phyloP scores from a whole-genome alignment of 1,139 yeast species.

The Blastobotrys capitulatus region DNA sequence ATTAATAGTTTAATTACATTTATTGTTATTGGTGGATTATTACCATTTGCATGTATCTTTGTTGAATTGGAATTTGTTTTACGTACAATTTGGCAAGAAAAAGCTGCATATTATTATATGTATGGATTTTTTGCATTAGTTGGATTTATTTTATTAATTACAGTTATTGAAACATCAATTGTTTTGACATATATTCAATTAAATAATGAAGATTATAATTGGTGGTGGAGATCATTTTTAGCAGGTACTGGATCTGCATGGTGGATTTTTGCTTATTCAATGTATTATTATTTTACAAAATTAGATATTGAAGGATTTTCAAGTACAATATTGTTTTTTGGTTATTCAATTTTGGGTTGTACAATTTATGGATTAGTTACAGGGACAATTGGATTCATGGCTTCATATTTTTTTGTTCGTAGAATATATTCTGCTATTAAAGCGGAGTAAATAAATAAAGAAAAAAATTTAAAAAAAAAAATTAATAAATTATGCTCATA shows the following conservation, averaged over 20 bases:
- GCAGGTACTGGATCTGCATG: conserved; percentile 68
- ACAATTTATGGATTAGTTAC: conserved; percentile 61
- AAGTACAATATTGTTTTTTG: conserved; percentile 63
- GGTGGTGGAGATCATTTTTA: conserved; percentile 84
- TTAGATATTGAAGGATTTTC: conserved; percentile 47
- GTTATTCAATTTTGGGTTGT: conserved; percentile 65
- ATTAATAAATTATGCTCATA: background rate
- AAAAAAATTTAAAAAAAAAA: background rate
- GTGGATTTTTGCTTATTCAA: conserved; percentile 63
- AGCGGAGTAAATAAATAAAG: conserved; percentile 36
- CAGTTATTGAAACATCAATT: conserved; percentile 69
- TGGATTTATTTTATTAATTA: conserved; percentile 51
- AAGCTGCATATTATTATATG: conserved; percentile 71
- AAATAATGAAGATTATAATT: conserved; percentile 55
- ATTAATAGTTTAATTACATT: conserved; percentile 30
- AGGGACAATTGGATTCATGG: conserved; percentile 68
- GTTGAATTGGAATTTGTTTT: conserved; percentile 72
- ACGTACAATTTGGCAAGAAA: conserved; percentile 75
- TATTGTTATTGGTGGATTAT: conserved; percentile 48
- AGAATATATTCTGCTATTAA: conserved; percentile 55
- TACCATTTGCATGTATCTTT: conserved; percentile 77
- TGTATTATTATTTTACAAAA: conserved; percentile 52
- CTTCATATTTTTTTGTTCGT: conserved; percentile 57
- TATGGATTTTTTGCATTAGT: conserved; percentile 72
- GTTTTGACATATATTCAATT: conserved; percentile 63